A percentile compares a stretch with the other conserved stretches of the same genome.
These are phyloP conservation scores for Penicillium sp. DNA, from an alignment of 2,329 filamentous ascomycete species.

Conservation along the genomic window DNA sequence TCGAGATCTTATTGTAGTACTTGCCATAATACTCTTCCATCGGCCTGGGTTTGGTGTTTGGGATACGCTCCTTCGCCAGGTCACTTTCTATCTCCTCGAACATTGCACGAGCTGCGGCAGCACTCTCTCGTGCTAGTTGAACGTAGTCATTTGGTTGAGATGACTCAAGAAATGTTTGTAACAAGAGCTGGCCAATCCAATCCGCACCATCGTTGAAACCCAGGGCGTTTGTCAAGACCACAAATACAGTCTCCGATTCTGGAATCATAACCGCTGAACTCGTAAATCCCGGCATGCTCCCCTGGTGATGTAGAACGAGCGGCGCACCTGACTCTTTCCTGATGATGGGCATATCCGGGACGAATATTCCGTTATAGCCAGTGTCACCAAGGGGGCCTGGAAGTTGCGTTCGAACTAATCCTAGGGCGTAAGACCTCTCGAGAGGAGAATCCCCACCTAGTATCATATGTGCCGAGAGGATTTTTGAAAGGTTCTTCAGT, in stretches of 20 bases:
- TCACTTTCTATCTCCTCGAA: neutral
- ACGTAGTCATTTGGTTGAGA: neutral
- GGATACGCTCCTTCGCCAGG: neutral
- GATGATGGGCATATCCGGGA: neutral
- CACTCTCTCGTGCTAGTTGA: neutral
- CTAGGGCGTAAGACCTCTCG: neutral
- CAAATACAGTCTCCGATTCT: neutral
- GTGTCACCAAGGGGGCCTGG: neutral
- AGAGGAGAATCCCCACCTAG: neutral
- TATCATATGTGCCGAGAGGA: neutral
- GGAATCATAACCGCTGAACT: neutral
- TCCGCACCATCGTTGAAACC: neutral
- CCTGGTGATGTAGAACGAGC: neutral
- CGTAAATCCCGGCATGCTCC: neutral
- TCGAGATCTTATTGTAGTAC: slow-evolving; percentile 13
- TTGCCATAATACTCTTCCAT: slow-evolving; percentile 14
- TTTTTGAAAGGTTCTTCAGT: neutral
- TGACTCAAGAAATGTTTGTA: neutral
- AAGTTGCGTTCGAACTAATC: neutral
- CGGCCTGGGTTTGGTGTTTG: slow-evolving; percentile 11
- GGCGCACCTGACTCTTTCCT: neutral
- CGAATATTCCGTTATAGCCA: neutral
- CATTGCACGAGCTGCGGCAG: neutral
- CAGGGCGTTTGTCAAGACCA: neutral
- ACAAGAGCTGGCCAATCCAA: neutral